Base-by-base conservation (phyloP, 192 early-diverging fungal species). In the Coemansia sp. region DNA sequence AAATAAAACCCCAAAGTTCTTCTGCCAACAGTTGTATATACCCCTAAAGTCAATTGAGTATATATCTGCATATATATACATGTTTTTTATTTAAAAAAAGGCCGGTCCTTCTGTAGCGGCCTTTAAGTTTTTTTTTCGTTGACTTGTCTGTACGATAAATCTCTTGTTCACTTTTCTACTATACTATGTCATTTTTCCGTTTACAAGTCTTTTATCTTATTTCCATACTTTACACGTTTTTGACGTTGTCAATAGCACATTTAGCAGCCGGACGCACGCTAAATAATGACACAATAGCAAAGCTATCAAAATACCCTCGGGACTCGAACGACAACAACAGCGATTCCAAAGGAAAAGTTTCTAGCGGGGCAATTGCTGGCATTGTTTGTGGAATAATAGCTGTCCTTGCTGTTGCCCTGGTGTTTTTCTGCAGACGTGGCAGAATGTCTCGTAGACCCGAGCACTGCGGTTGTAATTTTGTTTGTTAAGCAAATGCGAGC, bases 311-410 rank as follows among this genome's bases (percentile, higher is more conserved):
- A 42, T 42, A 42, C 14, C 39, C 13, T 42, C 6, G 39, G 13
- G 16, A 6, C 39, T 42, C 39, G 16, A 42, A 42, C 14, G 1
- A 16, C 14, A 3, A 42, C 9, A 18, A 42, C 11, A 4, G 14
- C 13, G 39, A 16, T 42, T 42, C 39, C 3, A 52, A 28, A 28
- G 27, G 10, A 23, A 11, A 27, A 27, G 13, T 52, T 8, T 52
- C 50, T 19, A 24, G 50, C 4, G 50, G 50, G 11, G 50, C 50
- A 27, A 28, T 52, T 13, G 50, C 50, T 19, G 50, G 50, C 3
- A 52, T 52, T 28, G 16, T 28, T 14, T 52, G 50, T 52, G 50
- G 25, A 25, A 52, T 52, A 28, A 52, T 28, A 19, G 50, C 50
- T 27, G 10, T 52, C 8, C 22, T 52, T 24, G 16, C 27, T 4